phyloP scores from a whole-genome alignment of 148 eudicot genomes.

The Amaranthus cruentus region DNA sequence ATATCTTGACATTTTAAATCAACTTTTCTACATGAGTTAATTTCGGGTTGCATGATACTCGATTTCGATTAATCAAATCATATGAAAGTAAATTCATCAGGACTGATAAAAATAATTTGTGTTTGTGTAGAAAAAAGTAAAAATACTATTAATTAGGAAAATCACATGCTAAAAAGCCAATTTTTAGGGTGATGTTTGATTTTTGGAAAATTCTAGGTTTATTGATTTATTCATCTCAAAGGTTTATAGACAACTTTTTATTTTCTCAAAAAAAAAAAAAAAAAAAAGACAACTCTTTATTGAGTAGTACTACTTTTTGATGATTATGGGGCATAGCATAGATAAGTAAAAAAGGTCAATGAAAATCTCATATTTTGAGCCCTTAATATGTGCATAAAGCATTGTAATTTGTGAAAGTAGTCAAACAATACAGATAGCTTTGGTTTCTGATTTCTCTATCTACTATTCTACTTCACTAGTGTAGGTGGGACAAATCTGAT shows the following conservation, averaged over 20 bases:
- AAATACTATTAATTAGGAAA: neutral
- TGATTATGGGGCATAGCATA: neutral
- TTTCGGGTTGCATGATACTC: too few relatives aligned
- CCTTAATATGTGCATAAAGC: neutral
- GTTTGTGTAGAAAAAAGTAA: too few relatives aligned
- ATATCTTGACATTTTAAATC: too few relatives aligned
- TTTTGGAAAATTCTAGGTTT: constrained; percentile 13
- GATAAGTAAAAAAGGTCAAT: constrained; percentile 16
- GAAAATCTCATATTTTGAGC: neutral
- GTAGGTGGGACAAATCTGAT: neutral
- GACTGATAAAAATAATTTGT: too few relatives aligned
- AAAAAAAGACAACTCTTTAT: too few relatives aligned
- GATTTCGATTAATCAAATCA: too few relatives aligned
- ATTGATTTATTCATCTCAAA: too few relatives aligned
- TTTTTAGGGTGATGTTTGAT: neutral
- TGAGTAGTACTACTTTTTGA: neutral
- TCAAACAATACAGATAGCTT: neutral
- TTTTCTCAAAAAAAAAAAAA: too few relatives aligned
- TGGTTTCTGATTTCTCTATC: neutral
- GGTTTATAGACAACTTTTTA: too few relatives aligned
- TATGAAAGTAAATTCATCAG: too few relatives aligned
- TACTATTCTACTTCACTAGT: neutral
- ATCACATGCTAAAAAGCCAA: constrained; percentile 11
- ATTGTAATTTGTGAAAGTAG: constrained; percentile 18
- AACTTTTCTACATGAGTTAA: too few relatives aligned